These are phyloP conservation scores for Chlorella sorokiniana DNA, from an alignment of 139 green algal genomes.

Conservation along the genomic window DNA sequence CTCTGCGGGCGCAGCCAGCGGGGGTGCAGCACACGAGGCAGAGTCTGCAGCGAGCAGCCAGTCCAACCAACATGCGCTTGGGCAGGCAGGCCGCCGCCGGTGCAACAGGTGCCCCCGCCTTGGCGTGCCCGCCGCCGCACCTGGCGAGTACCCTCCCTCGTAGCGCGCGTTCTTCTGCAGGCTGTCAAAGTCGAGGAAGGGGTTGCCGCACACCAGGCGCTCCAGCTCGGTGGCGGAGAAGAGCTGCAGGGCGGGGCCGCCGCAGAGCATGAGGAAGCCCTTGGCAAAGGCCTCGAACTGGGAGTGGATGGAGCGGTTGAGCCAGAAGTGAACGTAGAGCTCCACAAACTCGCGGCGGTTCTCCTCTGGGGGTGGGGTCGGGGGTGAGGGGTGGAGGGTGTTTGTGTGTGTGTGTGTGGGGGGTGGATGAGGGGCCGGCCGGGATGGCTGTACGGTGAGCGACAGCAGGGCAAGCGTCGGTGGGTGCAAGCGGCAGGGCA, in stretches of 20 bases:
- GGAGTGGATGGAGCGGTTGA: slow-evolving; percentile 65
- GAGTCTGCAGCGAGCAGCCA: not conserved
- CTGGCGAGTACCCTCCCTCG: slow-evolving; percentile 81
- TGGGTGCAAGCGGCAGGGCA: too few species aligned
- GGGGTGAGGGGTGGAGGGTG: not conserved
- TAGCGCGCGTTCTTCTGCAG: slow-evolving; percentile 83
- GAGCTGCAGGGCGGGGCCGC: slow-evolving; percentile 84
- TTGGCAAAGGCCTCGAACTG: slow-evolving; percentile 86
- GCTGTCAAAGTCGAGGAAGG: slow-evolving; percentile 87
- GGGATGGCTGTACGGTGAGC: not conserved
- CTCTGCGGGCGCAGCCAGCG: not conserved
- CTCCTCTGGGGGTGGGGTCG: slow-evolving; percentile 56
- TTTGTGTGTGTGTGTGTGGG: not conserved
- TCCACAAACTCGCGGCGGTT: slow-evolving; percentile 88
- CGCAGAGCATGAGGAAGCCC: slow-evolving; percentile 87
- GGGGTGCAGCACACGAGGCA: not conserved
- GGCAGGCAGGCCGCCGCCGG: too few species aligned
- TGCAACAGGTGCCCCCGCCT: not conserved
- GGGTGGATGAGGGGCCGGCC: not conserved
- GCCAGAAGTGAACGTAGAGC: slow-evolving; percentile 77
- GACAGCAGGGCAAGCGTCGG: not conserved
- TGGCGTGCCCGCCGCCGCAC: not conserved
- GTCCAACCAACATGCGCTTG: not conserved
- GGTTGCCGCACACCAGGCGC: slow-evolving; percentile 89
- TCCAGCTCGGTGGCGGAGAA: slow-evolving; percentile 92